A percentile compares a stretch with the other conserved stretches of the same genome.
phyloP scores from a whole-genome alignment of 2,329 filamentous ascomycete genomes.

The Thielaviopsis musarum region DNA sequence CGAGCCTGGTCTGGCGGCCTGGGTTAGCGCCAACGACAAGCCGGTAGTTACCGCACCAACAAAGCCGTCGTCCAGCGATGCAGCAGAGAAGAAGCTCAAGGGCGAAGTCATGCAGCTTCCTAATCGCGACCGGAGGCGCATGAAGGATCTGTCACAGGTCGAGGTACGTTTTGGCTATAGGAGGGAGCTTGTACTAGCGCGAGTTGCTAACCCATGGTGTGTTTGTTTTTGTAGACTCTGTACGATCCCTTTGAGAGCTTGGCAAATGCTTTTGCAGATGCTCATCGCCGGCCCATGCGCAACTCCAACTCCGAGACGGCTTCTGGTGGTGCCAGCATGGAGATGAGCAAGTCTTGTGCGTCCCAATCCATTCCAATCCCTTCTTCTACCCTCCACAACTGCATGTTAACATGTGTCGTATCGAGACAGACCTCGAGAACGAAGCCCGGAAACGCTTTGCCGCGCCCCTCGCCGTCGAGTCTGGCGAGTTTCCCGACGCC shows the following conservation, averaged over 20 bases:
- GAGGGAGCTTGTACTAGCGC: background rate
- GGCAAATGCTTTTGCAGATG: conserved; percentile 34
- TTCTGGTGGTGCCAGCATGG: conserved; percentile 50
- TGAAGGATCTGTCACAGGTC: conserved; percentile 47
- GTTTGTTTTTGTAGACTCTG: conserved; percentile 13
- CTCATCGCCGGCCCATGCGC: conserved; percentile 28
- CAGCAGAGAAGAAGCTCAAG: conserved; percentile 47
- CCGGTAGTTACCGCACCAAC: conserved; percentile 36
- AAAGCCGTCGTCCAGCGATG: conserved; percentile 49
- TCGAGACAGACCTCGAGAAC: conserved; percentile 40
- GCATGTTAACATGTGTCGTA: background rate
- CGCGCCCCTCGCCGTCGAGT: conserved; percentile 47
- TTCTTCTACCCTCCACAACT: background rate
- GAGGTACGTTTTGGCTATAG: conserved; percentile 26
- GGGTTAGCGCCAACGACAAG: conserved; percentile 58
- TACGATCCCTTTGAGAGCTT: conserved; percentile 39
- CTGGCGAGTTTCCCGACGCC: conserved; percentile 52
- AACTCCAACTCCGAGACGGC: conserved; percentile 47
- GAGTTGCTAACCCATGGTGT: conserved; percentile 15
- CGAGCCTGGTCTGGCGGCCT: conserved; percentile 48
- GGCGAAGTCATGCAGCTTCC: conserved; percentile 55
- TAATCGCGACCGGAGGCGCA: conserved; percentile 45
- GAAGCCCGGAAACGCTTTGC: conserved; percentile 51
- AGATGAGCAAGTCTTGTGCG: conserved; percentile 46
- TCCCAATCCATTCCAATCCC: background rate